phyloP scores from a whole-genome alignment of 805 yeast species.

The Wickerhamiella domercqiae region DNA sequence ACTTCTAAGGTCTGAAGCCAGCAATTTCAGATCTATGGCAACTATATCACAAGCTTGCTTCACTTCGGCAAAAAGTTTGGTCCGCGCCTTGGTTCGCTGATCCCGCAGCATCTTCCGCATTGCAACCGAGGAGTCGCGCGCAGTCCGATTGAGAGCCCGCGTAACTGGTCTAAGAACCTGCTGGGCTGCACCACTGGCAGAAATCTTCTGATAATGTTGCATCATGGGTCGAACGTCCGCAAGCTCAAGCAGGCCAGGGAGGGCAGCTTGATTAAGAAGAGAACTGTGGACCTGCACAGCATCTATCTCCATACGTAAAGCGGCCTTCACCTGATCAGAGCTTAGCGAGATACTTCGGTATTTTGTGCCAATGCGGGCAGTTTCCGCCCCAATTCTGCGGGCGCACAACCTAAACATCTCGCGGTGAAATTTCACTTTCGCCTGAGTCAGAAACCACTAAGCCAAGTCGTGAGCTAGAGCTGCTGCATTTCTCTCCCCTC shows the following conservation, averaged over 20 bases:
- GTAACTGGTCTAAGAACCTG: constrained; percentile 4
- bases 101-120: constrained; percentile 9
- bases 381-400: too few species aligned
- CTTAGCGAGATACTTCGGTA: too few species aligned
- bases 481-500: too few species aligned
- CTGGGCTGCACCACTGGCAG: constrained; percentile 1
- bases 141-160: constrained; percentile 13
- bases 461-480: too few species aligned
- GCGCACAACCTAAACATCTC: too few species aligned
- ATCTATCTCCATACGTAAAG: constrained; percentile 6
- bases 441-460: too few species aligned
- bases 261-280: constrained; percentile 16
- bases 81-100: constrained; percentile 3
- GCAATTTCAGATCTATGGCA: constrained; percentile 3
- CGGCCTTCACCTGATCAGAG: too few species aligned
- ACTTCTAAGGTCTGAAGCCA: constrained; percentile 4
- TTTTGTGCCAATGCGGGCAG: too few species aligned
- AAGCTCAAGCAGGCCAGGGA: constrained; percentile 8
- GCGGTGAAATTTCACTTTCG: too few species aligned
- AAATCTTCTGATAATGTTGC: constrained; percentile 6
- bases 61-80: constrained; percentile 4
- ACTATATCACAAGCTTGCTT: constrained; percentile 8
- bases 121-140: constrained; percentile 11
- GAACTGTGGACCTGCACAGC: constrained; percentile 9
- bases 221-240: constrained; percentile 16